Evolutionary conservation across 768 basidiomycete genomes (phyloP), one percentile per base, ranked within the genome.

Genomic region (button mushroom (Agaricus bisporus)): DNA sequence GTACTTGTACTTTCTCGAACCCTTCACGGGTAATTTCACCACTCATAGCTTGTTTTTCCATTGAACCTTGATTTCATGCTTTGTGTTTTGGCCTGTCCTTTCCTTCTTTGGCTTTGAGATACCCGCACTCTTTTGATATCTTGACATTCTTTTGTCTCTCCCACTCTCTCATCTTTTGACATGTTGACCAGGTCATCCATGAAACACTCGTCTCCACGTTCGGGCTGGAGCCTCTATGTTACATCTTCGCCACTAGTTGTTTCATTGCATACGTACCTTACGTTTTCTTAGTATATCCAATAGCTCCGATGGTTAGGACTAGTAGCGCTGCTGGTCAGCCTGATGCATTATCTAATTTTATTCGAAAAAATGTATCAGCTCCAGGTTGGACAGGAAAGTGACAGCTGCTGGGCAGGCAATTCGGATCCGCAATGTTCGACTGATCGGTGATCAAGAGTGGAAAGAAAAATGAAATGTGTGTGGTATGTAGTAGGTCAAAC

Each of bases 321-420:
- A 22, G 4, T 22, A 22, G 4, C 32, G 32, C 32, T 32, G 53
- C 46, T 14, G 29, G 29, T 48, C 32, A 32, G 32, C 32, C 39
- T 25, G 20, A 18, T 6, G 53, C 53, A 54, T 48, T 54, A 54
- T 54, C 17, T 54, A 48, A 48, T 43, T 48, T 54, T 54, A 54
- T 54, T 42, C 46, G 41, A 54, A 54, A 36, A 10, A 32, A 32
- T 22, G 22, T 22, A 22, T 22, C 22, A 22, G 4, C 22, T 22
- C 22, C 22, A 22, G 22, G 22, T 22, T 22, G 22, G 22, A 22
- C 22, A 22, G 4, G 2, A 4, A 22, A 22, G 22, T 22, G 22
- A 22, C 22, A 22, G 22, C 4, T 22, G 22, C 4, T 22, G 22
- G 22, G 4, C 22, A 22, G 1, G 11, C 32, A 32, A 32, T 32